A percentile compares a stretch with the other conserved stretches of the same genome.
These are phyloP conservation scores for Wilcoxina mikolae DNA, from an alignment of 495 filamentous ascomycete genomes.

Conservation along the genomic window DNA sequence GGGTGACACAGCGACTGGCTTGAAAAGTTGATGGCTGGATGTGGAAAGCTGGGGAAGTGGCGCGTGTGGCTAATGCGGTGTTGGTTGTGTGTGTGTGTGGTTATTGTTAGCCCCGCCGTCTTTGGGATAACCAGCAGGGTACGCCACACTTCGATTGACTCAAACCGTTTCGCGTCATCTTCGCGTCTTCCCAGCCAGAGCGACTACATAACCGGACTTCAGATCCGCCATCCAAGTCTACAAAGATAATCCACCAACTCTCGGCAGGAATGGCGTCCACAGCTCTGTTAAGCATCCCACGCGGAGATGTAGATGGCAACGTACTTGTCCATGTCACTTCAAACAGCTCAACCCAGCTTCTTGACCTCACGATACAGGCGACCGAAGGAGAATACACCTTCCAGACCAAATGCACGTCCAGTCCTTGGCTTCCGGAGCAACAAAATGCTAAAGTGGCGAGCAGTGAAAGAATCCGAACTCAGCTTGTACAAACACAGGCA, in stretches of 20 bases:
- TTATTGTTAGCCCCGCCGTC: too few species aligned
- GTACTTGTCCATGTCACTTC: constrained; percentile 18
- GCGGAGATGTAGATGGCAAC: background rate
- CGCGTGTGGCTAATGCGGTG: too few species aligned
- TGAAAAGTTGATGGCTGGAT: too few species aligned
- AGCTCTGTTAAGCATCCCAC: background rate
- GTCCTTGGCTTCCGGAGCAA: background rate
- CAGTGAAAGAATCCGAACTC: background rate
- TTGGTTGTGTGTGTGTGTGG: too few species aligned
- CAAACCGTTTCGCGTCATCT: background rate
- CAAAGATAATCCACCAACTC: too few species aligned
- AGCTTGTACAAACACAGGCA: background rate
- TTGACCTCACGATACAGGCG: constrained; percentile 19
- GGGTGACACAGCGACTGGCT: too few species aligned
- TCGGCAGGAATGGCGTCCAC: background rate
- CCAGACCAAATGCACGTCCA: constrained; percentile 11
- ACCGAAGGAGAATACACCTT: constrained; percentile 26
- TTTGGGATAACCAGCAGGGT: too few species aligned
- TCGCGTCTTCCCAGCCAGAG: background rate
- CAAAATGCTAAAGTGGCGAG: background rate
- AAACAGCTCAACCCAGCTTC: constrained; percentile 8
- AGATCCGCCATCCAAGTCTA: background rate
- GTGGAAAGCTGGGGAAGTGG: too few species aligned
- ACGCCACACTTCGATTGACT: too few species aligned
- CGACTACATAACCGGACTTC: background rate